Evolutionary conservation across 2,329 filamentous ascomycete species (phyloP), one percentile per base, ranked within the genome.

Genomic region (Fragosphaeria purpurea): DNA sequence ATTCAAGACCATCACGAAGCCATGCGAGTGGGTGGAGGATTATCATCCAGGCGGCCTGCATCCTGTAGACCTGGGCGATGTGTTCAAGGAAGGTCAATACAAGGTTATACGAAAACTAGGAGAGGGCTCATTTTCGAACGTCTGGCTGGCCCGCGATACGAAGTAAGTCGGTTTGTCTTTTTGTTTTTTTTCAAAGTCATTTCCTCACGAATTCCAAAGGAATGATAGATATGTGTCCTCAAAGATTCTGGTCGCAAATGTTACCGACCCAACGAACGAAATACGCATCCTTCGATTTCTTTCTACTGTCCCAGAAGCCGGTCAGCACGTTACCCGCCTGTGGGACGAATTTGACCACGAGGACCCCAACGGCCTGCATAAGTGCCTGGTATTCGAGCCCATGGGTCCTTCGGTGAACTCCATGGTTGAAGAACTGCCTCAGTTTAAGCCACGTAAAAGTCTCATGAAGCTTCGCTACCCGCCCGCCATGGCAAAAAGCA

Each of bases 51-150:
- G 60, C 41, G 56, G 60, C 44, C 61, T 57, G 46, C 62, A 63
- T 51, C 62, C 61, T 4, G 54, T 62, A 6, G 50, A 55, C 46
- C 44, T 63, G 6, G 61, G 59, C 11, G 61, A 64, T 34, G 33
- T 53, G 7, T 59, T 63, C 37, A 32, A 61, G n/a, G 45, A 61
- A 50, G 55, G 59, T 44, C 50, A 44, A 39, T 64, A 64, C 53
- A 57, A 59, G 47, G 54, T 64, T 41, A 49, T 64, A 30, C 48
- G 55, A 9, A 65, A 64, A 50, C 55, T 65, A 8, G 62, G 62
- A 13, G 44, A 61, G 2, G 60, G 62, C 33, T 48, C 48, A 30
- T 61, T 52, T 42, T 61, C 60, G 34, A 63, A 61, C 4, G 58
- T 59, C 4, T 64, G 63, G 60, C 51, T 63, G 48, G 59, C 56